Evolutionary conservation across 768 basidiomycete genomes (phyloP).

Genomic region (Suillus subluteus): DNA sequence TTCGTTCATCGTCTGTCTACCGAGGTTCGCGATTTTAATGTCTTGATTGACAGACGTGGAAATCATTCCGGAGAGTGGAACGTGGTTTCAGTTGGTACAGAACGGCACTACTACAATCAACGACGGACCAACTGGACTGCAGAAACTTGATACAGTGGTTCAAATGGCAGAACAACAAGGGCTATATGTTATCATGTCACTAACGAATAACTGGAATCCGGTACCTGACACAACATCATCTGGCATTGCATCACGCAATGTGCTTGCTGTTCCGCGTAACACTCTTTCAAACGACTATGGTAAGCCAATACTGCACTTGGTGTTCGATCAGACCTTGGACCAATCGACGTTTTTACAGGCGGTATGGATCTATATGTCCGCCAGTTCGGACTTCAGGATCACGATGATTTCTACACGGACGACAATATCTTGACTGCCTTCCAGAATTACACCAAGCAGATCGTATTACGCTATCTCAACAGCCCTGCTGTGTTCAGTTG

Average conservation of each 20-base stretch:
- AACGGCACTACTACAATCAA: constrained; percentile 53
- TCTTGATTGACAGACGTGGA: constrained; percentile 51
- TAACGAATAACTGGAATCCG: constrained; percentile 68
- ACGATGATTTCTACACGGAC: constrained; percentile 66
- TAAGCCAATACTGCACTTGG: constrained; percentile 39
- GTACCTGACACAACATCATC: constrained; percentile 26
- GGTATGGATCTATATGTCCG: constrained; percentile 72
- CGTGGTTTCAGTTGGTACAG: constrained; percentile 57
- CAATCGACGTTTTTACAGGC: constrained; percentile 44
- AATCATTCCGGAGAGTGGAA: constrained; percentile 44
- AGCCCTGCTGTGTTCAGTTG: constrained; percentile 63
- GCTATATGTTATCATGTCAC: constrained; percentile 54
- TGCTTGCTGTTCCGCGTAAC: constrained; percentile 61
- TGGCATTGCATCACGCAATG: neutral
- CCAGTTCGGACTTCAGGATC: constrained; percentile 54
- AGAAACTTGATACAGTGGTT: constrained; percentile 57
- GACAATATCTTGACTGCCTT: constrained; percentile 45
- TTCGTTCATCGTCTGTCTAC: neutral
- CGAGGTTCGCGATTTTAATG: constrained; percentile 22
- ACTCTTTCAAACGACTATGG: constrained; percentile 40
- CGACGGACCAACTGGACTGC: constrained; percentile 53
- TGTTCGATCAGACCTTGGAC: constrained; percentile 46
- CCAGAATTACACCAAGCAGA: constrained; percentile 42
- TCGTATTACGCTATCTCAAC: constrained; percentile 44
- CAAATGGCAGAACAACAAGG: constrained; percentile 56